Conservation (phyloP, 306 rosid genomes). For the Boehmeria nivea region DNA sequence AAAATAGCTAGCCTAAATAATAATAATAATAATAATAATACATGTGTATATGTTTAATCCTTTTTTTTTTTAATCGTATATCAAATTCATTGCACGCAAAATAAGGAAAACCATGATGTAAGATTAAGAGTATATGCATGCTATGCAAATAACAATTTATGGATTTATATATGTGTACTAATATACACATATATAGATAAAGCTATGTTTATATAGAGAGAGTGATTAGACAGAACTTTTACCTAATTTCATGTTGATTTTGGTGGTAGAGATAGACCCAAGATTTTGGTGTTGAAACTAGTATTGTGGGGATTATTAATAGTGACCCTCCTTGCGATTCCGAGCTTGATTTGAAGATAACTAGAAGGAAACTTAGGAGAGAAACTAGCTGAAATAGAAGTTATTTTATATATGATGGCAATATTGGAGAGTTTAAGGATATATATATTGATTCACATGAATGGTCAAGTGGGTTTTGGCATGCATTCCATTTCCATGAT, state of each 20-base stretch:
- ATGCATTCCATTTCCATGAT: background rate
- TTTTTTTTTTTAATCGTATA: no score
- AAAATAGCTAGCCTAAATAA: no score
- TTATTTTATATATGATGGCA: background rate
- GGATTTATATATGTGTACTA: no score
- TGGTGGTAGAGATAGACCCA: background rate
- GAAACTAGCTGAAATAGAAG: background rate
- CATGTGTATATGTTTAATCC: no score
- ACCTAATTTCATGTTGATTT: constrained; percentile 2
- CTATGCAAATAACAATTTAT: no score
- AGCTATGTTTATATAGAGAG: background rate
- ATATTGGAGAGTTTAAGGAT: background rate
- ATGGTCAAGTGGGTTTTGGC: background rate
- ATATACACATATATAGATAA: no score
- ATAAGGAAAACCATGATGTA: no score
- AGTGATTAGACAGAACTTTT: background rate
- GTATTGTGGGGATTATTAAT: background rate
- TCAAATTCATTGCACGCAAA: no score
- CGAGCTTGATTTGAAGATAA: background rate
- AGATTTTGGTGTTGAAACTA: background rate
- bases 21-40: no score
- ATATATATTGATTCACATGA: background rate
- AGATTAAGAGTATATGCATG: no score
- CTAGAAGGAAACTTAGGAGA: background rate
- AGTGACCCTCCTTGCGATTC: background rate